These are phyloP conservation scores for Plasmodium blacklocki DNA, from an alignment of 169 alveolate species.

Conservation along the genomic window DNA sequence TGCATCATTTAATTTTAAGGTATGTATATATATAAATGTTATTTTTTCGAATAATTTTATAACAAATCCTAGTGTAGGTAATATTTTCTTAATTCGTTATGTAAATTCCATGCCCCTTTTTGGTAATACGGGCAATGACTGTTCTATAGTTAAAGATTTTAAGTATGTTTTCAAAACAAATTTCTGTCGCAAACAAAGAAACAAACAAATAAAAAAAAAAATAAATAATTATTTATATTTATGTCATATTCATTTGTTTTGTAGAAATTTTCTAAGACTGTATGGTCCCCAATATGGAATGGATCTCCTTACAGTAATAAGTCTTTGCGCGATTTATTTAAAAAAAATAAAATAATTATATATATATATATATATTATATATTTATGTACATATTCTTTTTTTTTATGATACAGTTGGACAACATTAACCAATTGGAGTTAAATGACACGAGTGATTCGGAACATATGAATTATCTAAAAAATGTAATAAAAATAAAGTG, in stretches of 20 bases:
- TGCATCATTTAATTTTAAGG: slow-evolving; percentile 40
- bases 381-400: background rate
- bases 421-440: slow-evolving; percentile 18
- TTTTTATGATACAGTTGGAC: slow-evolving; percentile 18
- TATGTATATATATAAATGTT: slow-evolving; percentile 41
- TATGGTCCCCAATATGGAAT: slow-evolving; percentile 74
- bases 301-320: slow-evolving; percentile 46
- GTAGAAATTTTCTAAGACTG: slow-evolving; percentile 45
- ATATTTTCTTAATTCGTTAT: slow-evolving; percentile 65
- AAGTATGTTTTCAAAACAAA: slow-evolving; percentile 12
- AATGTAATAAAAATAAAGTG: slow-evolving; percentile 17
- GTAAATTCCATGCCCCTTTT: slow-evolving; percentile 77
- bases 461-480: slow-evolving; percentile 27
- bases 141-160: slow-evolving; percentile 52
- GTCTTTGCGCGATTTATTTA: background rate
- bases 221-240: background rate
- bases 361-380: background rate
- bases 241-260: slow-evolving; percentile 1
- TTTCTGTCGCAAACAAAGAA: background rate
- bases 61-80: slow-evolving; percentile 15
- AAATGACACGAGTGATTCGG: slow-evolving; percentile 12
- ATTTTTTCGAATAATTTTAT: slow-evolving; percentile 31
- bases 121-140: slow-evolving; percentile 30
- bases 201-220: background rate
- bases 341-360: background rate